Evolutionary conservation across 2,329 filamentous ascomycete species (phyloP), one percentile per base, ranked within the genome.

Genomic region (Alternaria atra): DNA sequence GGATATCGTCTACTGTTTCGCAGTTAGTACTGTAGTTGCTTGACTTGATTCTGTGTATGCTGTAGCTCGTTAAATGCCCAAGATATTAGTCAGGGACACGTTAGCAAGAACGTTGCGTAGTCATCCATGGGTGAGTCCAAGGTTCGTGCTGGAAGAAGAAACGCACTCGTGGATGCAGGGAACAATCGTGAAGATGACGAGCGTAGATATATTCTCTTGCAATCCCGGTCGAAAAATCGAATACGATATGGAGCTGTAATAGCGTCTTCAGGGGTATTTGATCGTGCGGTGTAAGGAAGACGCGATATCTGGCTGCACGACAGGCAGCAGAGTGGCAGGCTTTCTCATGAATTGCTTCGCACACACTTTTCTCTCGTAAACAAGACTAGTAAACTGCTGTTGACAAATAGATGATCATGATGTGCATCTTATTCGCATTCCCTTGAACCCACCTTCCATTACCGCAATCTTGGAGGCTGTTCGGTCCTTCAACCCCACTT

Each of bases 401-500:
- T 50, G 35, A 50, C 46, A 50, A 25, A 25, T 7, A 50, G 8
- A 50, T 37, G 13, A 8, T 10, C 13, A 20, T 48, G 46, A 37
- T 27, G 32, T 27, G 30, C 9, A 27, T n/a, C 30, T 37, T 27
- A 6, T 8, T 50, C 46, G 46, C 30, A 17, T 25, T 23, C n/a
- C 30, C 32, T 32, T 50, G 30, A 37, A 50, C 13, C 32, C 30
- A 37, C 30, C 35, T 20, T 34, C 30, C 8, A 35, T 50, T 50
- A 35, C 46, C 46, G 5, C 46, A 27, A 25, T 50, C 46, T 35
- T 10, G 20, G 32, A 35, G 13, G 35, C 30, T 32, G 8, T 50
- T 50, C 46, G 46, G 46, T 50, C 46, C 40, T 39, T 27, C 39
- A 32, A 52, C 55, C 39, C 48, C 30, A 30, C 53, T 30, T 43